Conservation (phyloP, 2,329 filamentous ascomycete genomes). For the Aspergillus sp. region DNA sequence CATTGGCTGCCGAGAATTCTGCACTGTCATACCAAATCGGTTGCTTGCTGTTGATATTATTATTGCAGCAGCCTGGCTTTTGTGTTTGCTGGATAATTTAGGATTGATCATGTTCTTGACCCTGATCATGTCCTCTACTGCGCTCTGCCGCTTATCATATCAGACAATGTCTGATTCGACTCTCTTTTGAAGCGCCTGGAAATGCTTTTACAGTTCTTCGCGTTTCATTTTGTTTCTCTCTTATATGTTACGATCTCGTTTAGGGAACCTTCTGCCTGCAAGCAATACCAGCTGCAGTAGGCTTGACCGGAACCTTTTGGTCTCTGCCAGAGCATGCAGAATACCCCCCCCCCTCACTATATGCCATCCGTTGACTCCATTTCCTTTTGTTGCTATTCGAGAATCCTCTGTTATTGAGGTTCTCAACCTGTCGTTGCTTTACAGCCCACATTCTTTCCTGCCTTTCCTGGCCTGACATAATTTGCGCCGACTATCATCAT, state of each 20-base stretch:
- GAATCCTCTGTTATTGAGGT: not conserved
- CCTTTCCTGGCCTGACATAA: not conserved
- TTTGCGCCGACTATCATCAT: conserved; percentile 1
- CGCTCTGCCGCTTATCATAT: conserved; percentile 9
- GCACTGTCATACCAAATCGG: conserved; percentile 13
- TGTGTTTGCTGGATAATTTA: conserved; percentile 7
- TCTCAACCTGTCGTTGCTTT: conserved; percentile 4
- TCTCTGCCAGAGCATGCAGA: not conserved
- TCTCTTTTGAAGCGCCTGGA: conserved; percentile 13
- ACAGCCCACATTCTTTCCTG: conserved; percentile 8
- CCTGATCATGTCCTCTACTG: conserved; percentile 6
- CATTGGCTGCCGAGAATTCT: conserved; percentile 21
- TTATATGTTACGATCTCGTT: not conserved
- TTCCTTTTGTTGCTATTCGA: conserved; percentile 8
- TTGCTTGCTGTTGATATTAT: conserved; percentile 12
- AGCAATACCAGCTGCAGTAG: not conserved
- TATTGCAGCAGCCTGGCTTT: conserved; percentile 11
- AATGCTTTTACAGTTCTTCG: conserved; percentile 5
- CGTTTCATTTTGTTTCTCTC: not conserved
- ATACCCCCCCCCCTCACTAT: not conserved
- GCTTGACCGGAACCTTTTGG: not conserved
- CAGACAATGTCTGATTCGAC: conserved; percentile 16
- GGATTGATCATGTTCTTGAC: conserved; percentile 6
- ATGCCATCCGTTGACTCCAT: conserved; percentile 4
- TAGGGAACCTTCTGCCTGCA: not conserved